Conservation (phyloP, 805 yeast species). For the Pichia cephalocereana region DNA sequence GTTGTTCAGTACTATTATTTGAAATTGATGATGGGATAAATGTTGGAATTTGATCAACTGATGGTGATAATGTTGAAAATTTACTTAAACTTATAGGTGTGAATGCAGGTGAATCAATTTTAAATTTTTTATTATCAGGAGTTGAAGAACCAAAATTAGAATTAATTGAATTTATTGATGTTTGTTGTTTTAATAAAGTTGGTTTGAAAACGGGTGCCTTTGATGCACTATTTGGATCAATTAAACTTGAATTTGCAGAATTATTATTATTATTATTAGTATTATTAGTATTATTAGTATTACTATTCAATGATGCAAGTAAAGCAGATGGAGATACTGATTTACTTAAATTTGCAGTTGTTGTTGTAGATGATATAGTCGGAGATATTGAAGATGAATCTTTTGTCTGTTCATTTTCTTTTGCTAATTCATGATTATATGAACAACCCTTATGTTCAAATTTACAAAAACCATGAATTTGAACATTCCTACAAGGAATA, state of each 20-base stretch:
- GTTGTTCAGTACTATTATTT: conserved; percentile 3
- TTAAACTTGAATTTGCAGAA: background rate
- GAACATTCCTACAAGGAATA: conserved; percentile 74
- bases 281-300: background rate
- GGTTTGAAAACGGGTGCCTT: conserved; percentile 6
- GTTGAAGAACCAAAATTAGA: background rate
- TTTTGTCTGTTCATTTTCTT: background rate
- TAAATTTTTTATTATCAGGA: conserved; percentile 32
- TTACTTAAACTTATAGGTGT: conserved; percentile 35
- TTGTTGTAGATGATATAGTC: background rate
- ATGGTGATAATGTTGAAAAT: conserved; percentile 40
- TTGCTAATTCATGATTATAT: conserved; percentile 49
- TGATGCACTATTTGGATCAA: conserved; percentile 2
- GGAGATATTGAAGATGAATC: conserved; percentile 9
- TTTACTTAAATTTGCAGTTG: background rate
- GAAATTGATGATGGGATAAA: conserved; percentile 35
- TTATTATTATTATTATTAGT: background rate
- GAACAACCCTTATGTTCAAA: conserved; percentile 83
- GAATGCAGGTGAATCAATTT: conserved; percentile 46
- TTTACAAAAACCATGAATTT: conserved; percentile 82
- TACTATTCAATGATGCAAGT: conserved; percentile 1
- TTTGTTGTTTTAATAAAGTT: conserved; percentile 1
- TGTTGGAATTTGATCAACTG: conserved; percentile 36
- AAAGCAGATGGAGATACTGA: conserved; percentile 1
- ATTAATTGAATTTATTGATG: background rate